Base-by-base conservation (phyloP, 225 moss, liverwort and hornwort species). In the Bryoerythrophyllum caledonicum region DNA sequence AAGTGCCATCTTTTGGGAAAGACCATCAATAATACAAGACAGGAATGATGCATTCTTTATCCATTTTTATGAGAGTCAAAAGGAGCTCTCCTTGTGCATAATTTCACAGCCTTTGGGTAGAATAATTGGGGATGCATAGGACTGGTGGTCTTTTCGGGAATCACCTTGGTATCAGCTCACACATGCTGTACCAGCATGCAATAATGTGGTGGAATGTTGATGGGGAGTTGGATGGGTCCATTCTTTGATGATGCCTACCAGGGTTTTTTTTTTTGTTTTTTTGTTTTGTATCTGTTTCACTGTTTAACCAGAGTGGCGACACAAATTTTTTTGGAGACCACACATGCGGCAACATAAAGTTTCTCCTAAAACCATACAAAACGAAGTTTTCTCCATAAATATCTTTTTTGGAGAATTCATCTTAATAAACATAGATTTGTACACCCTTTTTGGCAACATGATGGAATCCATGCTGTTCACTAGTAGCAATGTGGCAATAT, bases 11-110 rank as follows among this genome's bases (percentile, higher is more conserved):
- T 19, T 74, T 21, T 70, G 30, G 51, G 57, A 63, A 64, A 78
- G 74, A 41, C 43, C 8, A 19, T 59, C 78, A 82, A 78, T 78
- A 74, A 82, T 74, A 43, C 49, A 7, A 24, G 51, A 27, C 55
- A 53, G 16, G 19, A 27, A 23, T 14, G 4, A 63, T 30, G 34
- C 2, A 2, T 6, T n/a, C 34, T 48, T 4, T 7, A 32, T 32
- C 43, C 8, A 7, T 37, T 37, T 37, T 37, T 7, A 0, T 37
- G 37, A 37, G 37, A 7, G 10, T 32, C 67, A 54, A 53, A 32
- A 63, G 46, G 37, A 12, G 14, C 14, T 30, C 44, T 30, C 28
- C 26, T 27, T 20, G 44, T 28, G 64, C 41, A 59, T 76, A 40
- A 65, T 58, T 76, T 55, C 63, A 63, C 44, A 1, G 30, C 40